phyloP scores from a whole-genome alignment of 1,284 basidiomycete species.

The Apiotrichum siamense region DNA sequence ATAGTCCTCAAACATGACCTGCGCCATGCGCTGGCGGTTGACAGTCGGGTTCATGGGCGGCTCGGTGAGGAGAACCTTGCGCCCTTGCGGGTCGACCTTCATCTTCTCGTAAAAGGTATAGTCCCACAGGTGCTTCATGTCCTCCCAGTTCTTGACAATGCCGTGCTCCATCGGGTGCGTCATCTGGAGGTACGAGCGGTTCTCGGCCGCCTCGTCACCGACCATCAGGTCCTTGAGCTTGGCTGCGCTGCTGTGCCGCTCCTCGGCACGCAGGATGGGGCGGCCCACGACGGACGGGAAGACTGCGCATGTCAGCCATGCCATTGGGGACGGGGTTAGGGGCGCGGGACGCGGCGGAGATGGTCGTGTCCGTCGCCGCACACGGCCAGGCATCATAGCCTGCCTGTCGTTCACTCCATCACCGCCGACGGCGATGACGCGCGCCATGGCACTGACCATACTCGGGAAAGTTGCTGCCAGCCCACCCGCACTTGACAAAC shows the following conservation, averaged over 20 bases:
- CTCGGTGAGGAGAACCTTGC: constrained; percentile 91
- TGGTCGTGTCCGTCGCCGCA: too few relatives aligned
- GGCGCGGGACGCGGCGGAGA: too few relatives aligned
- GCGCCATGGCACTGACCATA: constrained; percentile 58
- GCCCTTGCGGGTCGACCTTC: constrained; percentile 74
- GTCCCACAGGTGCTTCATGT: constrained; percentile 98
- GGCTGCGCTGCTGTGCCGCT: constrained; percentile 74
- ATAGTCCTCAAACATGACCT: constrained; percentile 99
- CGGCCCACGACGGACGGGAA: constrained; percentile 96
- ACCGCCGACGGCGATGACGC: too few relatives aligned
- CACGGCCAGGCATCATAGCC: too few relatives aligned
- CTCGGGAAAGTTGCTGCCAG: constrained; percentile 97
- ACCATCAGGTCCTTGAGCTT: constrained; percentile 96
- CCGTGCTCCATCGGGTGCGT: constrained; percentile 99
- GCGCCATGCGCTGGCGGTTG: constrained; percentile 88
- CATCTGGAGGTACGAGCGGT: constrained; percentile 91
- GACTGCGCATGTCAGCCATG: constrained; percentile 54
- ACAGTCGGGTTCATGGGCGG: constrained; percentile 99
- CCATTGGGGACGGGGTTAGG: too few relatives aligned
- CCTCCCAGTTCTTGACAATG: constrained; percentile 97
- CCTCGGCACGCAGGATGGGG: constrained; percentile 94
- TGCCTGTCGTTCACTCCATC: too few relatives aligned
- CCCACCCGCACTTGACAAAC: constrained; percentile 98
- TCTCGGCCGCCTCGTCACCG: constrained; percentile 89
- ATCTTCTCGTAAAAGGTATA: constrained; percentile 98